Conservation (phyloP, 257 asterid genomes). For the Avicennia marina region DNA sequence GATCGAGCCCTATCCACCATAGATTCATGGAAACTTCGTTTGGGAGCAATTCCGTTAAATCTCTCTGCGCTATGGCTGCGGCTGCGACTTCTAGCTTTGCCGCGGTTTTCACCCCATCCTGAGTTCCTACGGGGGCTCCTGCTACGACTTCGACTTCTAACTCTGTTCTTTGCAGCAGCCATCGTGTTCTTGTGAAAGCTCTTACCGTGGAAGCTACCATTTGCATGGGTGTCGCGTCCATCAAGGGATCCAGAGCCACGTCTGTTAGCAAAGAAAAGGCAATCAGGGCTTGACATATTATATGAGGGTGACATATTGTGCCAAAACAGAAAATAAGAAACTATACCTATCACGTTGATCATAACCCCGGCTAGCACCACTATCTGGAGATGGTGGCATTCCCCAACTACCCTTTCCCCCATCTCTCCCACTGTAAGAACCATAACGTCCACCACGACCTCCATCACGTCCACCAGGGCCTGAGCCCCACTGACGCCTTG, state of each 20-base stretch:
- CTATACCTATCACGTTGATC: slow-evolving; percentile 51
- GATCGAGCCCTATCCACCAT: slow-evolving; percentile 21
- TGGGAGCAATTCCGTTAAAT: slow-evolving; percentile 33
- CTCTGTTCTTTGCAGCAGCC: slow-evolving; percentile 28
- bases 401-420: slow-evolving; percentile 51
- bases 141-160: slow-evolving; percentile 49
- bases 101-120: slow-evolving; percentile 48
- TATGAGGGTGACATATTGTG: too few species aligned
- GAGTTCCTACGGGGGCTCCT: slow-evolving; percentile 50
- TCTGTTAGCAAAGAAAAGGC: too few species aligned
- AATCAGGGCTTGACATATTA: too few species aligned
- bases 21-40: slow-evolving; percentile 40
- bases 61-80: slow-evolving; percentile 67
- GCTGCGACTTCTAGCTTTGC: slow-evolving; percentile 34
- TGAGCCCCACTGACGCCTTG: slow-evolving; percentile 71
- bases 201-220: slow-evolving; percentile 35
- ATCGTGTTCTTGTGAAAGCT: slow-evolving; percentile 46
- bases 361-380: slow-evolving; percentile 36
- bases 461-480: slow-evolving; percentile 38
- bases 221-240: slow-evolving; percentile 22
- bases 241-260: slow-evolving; percentile 30
- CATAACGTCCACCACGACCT: slow-evolving; percentile 45
- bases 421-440: slow-evolving; percentile 44
- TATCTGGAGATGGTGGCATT: slow-evolving; percentile 24
- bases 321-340: neutral